These are phyloP conservation scores for Ophiocordyceps camponoti-saundersi DNA, from an alignment of 2,329 filamentous ascomycete genomes.

Conservation along the genomic window DNA sequence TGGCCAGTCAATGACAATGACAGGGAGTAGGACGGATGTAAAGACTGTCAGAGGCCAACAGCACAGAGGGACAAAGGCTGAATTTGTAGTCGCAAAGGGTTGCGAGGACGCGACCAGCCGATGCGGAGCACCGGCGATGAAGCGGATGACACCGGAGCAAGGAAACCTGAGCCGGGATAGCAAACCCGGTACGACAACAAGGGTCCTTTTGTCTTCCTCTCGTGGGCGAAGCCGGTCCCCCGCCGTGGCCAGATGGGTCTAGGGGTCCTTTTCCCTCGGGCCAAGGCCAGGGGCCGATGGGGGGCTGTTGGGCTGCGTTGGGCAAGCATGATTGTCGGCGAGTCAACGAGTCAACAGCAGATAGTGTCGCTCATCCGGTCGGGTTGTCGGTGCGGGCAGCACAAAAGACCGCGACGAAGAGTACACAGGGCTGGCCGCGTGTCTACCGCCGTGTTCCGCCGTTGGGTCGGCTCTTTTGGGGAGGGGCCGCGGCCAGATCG, in stretches of 20 bases:
- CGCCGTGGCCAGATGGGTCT: too few relatives aligned
- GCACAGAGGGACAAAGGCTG: not conserved
- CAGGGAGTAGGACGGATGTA: not conserved
- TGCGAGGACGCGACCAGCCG: not conserved
- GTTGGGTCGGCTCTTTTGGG: not conserved
- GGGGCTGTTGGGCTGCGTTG: too few relatives aligned
- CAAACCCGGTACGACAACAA: not conserved
- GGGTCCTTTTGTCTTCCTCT: not conserved
- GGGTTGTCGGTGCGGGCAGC: constrained; percentile 2
- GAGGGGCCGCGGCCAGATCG: not conserved
- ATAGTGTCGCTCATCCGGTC: not conserved
- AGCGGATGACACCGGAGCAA: not conserved
- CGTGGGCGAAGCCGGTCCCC: too few relatives aligned
- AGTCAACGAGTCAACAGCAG: not conserved
- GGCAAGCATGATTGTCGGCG: not conserved
- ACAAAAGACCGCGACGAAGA: constrained; percentile 1
- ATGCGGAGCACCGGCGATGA: not conserved
- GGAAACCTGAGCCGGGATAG: not conserved
- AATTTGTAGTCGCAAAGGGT: not conserved
- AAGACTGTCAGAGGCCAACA: not conserved
- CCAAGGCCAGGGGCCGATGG: not conserved
- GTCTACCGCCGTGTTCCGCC: not conserved
- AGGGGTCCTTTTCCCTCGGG: not conserved
- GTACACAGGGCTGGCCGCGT: not conserved
- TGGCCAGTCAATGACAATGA: not conserved